These are phyloP conservation scores for Botrytis porri DNA, from an alignment of 2,329 filamentous ascomycete species.

Conservation along the genomic window DNA sequence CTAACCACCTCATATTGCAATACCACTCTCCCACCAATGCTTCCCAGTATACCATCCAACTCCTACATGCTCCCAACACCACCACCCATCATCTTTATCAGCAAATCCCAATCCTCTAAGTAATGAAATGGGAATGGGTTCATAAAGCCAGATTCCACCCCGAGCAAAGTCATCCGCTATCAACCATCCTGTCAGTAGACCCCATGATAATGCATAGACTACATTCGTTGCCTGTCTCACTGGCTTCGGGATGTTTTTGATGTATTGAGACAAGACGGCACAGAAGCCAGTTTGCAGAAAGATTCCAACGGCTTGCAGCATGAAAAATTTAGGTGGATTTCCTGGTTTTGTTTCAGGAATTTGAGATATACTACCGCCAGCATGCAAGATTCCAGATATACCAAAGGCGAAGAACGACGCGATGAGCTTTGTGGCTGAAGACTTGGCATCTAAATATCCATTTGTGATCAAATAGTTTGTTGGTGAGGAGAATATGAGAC, in stretches of 20 bases:
- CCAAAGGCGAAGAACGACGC: conserved; percentile 55
- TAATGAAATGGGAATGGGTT: conserved; percentile 75
- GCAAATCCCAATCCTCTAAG: conserved; percentile 67
- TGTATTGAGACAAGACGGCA: conserved; percentile 35
- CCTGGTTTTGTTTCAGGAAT: conserved; percentile 53
- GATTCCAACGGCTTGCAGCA: conserved; percentile 65
- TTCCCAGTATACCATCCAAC: conserved; percentile 58
- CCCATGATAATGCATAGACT: conserved; percentile 61
- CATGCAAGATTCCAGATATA: conserved; percentile 68
- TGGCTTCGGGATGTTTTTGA: conserved; percentile 44
- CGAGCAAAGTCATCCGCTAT: conserved; percentile 75
- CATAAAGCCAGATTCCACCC: conserved; percentile 73
- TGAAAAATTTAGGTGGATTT: conserved; percentile 65
- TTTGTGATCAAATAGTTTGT: conserved; percentile 46
- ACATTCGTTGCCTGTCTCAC: conserved; percentile 57
- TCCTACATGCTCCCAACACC: conserved; percentile 57
- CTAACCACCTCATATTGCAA: neutral
- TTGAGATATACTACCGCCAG: conserved; percentile 64
- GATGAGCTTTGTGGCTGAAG: conserved; percentile 38
- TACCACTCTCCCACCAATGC: conserved; percentile 56
- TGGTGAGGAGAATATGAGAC: conserved; percentile 65
- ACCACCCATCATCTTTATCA: conserved; percentile 58
- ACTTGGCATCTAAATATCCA: conserved; percentile 42
- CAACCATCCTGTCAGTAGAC: conserved; percentile 61
- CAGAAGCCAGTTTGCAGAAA: conserved; percentile 52